Evolutionary conservation across 2,329 filamentous ascomycete genomes (phyloP).

Genomic region (Colletotrichum costaricense): DNA sequence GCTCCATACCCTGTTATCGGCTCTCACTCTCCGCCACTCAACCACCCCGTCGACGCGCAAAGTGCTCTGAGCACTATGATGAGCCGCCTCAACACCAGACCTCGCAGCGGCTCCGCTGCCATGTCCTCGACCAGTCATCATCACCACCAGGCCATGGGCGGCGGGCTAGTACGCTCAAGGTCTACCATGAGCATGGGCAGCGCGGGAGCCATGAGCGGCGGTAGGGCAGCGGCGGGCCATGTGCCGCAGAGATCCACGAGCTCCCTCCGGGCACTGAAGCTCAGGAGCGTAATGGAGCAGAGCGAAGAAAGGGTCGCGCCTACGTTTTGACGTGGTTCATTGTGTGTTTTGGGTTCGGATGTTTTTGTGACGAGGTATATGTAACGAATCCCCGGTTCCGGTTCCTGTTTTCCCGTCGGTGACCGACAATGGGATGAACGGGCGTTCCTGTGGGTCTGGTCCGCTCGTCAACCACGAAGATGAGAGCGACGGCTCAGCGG

Average conservation of each 20-base stretch:
- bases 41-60: conserved; percentile 29
- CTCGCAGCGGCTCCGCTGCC: conserved; percentile 38
- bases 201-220: background rate
- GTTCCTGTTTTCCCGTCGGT: background rate
- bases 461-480: background rate
- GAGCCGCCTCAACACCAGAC: conserved; percentile 47
- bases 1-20: conserved; percentile 36
- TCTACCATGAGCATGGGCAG: conserved; percentile 15
- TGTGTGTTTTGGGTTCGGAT: background rate
- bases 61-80: conserved; percentile 46
- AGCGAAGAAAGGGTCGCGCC: conserved; percentile 33
- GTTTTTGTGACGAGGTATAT: background rate
- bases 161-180: background rate
- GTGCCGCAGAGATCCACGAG: conserved; percentile 29
- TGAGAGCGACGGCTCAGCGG: background rate
- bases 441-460: background rate
- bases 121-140: background rate
- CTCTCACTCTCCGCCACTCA: conserved; percentile 41
- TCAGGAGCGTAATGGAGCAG: conserved; percentile 31
- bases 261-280: conserved; percentile 38
- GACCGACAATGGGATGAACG: conserved; percentile 24
- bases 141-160: conserved; percentile 24
- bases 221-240: background rate
- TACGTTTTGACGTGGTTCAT: conserved; percentile 22
- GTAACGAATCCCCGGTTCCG: background rate